These are phyloP conservation scores for Clavariopsis aquatica DNA, from an alignment of 495 filamentous ascomycete species.

Conservation along the genomic window DNA sequence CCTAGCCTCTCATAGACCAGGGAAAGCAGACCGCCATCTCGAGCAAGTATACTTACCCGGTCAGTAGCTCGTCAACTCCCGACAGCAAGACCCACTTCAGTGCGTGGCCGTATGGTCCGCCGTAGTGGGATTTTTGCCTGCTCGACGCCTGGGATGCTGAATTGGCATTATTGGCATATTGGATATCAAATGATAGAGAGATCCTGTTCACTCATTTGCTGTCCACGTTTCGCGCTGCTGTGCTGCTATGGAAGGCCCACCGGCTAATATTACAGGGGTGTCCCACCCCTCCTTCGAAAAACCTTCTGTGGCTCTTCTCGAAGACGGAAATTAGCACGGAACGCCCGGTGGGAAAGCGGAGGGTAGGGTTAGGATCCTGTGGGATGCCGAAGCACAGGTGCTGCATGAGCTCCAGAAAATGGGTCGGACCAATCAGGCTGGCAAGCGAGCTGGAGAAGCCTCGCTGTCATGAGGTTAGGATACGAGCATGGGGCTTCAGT, in stretches of 20 bases:
- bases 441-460: not conserved
- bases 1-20: not conserved
- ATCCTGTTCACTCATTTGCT: not conserved
- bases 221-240: not conserved
- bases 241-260: slow-evolving; percentile 16
- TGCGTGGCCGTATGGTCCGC: not conserved
- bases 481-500: not conserved
- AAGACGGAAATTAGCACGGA: slow-evolving; percentile 21
- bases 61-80: slow-evolving; percentile 6
- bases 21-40: not conserved
- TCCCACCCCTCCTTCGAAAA: slow-evolving; percentile 11
- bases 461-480: not conserved
- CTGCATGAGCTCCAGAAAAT: slow-evolving; percentile 7
- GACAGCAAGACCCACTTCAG: slow-evolving; percentile 15
- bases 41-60: not conserved
- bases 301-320: slow-evolving; percentile 6
- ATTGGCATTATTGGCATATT: not conserved
- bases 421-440: slow-evolving; percentile 8
- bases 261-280: slow-evolving; percentile 25
- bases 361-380: not conserved
- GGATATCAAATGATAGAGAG: not conserved
- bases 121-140: not conserved
- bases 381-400: slow-evolving; percentile 5
- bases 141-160: not conserved
- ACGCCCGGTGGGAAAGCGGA: slow-evolving; percentile 5